Conservation (phyloP, 345 rosid genomes). For the Geranium rotundifolium region DNA sequence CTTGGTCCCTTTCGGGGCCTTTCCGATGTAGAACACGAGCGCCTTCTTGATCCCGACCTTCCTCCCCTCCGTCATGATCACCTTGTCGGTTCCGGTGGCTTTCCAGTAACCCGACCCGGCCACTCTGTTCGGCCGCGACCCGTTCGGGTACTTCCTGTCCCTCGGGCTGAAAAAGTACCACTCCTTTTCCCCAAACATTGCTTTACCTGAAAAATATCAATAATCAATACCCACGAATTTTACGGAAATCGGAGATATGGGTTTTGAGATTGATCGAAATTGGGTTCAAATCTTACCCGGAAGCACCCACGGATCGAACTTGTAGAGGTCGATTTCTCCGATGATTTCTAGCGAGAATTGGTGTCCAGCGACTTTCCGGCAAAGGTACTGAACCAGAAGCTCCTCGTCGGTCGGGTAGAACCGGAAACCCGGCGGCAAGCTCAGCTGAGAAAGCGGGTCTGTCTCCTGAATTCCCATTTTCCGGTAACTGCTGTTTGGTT, state of each 20-base stretch:
- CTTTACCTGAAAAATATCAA: constrained; percentile 65
- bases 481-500: not conserved
- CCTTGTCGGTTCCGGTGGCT: too few species aligned
- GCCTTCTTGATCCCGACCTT: constrained; percentile 45
- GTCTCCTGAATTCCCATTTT: constrained; percentile 47
- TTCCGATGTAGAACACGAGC: constrained; percentile 77
- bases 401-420: constrained; percentile 46
- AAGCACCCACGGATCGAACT: constrained; percentile 79
- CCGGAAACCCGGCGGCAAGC: too few species aligned
- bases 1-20: constrained; percentile 86
- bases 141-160: constrained; percentile 90
- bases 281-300: constrained; percentile 38
- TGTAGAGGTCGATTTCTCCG: constrained; percentile 82
- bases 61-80: too few species aligned
- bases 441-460: constrained; percentile 66
- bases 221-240: not conserved
- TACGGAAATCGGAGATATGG: not conserved
- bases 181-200: constrained; percentile 82
- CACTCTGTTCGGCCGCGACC: constrained; percentile 83
- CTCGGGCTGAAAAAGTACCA: constrained; percentile 96
- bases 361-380: constrained; percentile 73
- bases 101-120: constrained; percentile 31
- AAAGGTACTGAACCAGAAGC: constrained; percentile 77
- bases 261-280: not conserved
- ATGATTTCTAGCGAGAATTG: constrained; percentile 60